Evolutionary conservation across 331 rosid genomes (phyloP).

Genomic region (Prunus yedoensis): DNA sequence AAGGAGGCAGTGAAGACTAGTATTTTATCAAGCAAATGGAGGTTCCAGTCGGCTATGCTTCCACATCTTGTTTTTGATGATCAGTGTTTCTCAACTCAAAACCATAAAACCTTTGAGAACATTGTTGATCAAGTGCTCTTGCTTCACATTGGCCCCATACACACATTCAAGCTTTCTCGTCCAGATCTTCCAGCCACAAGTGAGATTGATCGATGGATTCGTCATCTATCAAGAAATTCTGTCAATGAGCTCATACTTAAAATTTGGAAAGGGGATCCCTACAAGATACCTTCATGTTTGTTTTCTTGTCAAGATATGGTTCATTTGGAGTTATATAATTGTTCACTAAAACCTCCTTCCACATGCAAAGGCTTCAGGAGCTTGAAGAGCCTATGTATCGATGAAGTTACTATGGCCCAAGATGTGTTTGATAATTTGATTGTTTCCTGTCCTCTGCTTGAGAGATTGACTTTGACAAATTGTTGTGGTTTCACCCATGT

Average conservation of each 20-base stretch:
- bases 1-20: too few relatives aligned
- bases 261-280: constrained; percentile 44
- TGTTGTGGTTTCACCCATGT: too few relatives aligned
- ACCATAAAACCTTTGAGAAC: constrained; percentile 28
- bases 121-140: constrained; percentile 52
- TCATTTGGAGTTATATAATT: constrained; percentile 24
- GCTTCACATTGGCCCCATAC: constrained; percentile 51
- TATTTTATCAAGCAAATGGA: too few relatives aligned
- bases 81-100: constrained; percentile 26
- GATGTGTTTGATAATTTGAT: too few relatives aligned
- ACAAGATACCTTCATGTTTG: constrained; percentile 44
- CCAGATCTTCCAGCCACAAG: constrained; percentile 27
- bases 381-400: too few relatives aligned
- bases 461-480: too few relatives aligned
- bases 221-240: constrained; percentile 41
- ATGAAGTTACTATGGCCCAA: too few relatives aligned
- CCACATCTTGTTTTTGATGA: constrained; percentile 24
- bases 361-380: too few relatives aligned
- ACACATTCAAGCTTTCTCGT: constrained; percentile 47
- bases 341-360: too few relatives aligned
- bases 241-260: constrained; percentile 45
- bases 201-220: constrained; percentile 51
- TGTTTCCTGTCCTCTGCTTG: too few relatives aligned
- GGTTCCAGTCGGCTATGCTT: too few relatives aligned
- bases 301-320: constrained; percentile 46